These are phyloP conservation scores for Stephanodiscus minutulus DNA, from an alignment of 108 stramenopile species.

Conservation along the genomic window DNA sequence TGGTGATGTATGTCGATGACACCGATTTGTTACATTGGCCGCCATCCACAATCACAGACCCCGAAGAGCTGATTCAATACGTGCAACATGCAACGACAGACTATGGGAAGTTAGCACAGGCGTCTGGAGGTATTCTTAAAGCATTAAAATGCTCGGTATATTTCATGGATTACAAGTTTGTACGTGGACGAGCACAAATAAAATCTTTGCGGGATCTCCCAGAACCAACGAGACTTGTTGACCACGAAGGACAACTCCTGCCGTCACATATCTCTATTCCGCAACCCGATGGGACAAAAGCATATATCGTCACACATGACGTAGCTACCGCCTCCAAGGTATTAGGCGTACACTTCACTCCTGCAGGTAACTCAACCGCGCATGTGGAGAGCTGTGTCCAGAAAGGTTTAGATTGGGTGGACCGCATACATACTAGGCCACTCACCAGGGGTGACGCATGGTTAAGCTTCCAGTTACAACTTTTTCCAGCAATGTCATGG, in stretches of 20 bases:
- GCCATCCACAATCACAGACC: not conserved
- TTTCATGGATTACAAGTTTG: not conserved
- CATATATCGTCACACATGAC: not conserved
- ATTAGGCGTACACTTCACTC: not conserved
- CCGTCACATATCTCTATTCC: not conserved
- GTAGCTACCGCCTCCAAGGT: not conserved
- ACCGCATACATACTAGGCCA: too few relatives aligned
- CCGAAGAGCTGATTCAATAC: too few relatives aligned
- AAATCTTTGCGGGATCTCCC: too few relatives aligned
- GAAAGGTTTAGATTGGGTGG: not conserved
- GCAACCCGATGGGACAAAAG: not conserved
- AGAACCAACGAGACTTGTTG: too few relatives aligned
- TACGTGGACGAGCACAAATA: not conserved
- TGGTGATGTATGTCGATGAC: conserved; percentile 25
- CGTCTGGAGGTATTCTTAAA: conserved; percentile 4
- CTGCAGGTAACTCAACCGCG: not conserved
- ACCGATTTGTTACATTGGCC: conserved; percentile 9
- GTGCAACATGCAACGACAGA: not conserved
- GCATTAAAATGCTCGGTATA: conserved; percentile 1
- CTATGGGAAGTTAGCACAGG: not conserved
- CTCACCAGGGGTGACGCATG: too few relatives aligned
- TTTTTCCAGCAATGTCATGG: too few relatives aligned
- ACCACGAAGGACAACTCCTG: too few relatives aligned
- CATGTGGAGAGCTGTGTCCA: not conserved
- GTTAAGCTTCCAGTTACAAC: too few relatives aligned